Base-by-base conservation (phyloP, 192 early-diverging fungal species). In the Coemansia sp. region DNA sequence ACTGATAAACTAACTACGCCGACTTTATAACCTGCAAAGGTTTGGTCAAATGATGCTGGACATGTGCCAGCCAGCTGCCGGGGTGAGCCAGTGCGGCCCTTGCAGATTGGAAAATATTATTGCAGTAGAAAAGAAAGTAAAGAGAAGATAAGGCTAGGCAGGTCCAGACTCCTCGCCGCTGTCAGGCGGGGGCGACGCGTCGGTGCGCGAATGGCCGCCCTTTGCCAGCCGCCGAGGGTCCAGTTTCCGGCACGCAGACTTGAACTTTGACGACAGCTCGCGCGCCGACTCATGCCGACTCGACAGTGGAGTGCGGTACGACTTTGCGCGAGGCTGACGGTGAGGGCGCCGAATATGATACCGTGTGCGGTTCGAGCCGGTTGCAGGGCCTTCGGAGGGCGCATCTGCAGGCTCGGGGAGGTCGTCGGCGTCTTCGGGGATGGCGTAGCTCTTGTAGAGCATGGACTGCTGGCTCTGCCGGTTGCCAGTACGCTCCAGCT, bases 231-330 rank as follows among this genome's bases (percentile, higher is more conserved):
- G 68, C 50, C 73, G 73, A 5, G 77, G 77, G 37, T 74, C 69
- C 43, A 80, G 77, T 39, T 69, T 70, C 54, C 72, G 71, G 59
- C 72, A 80, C 12, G 77, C 77, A 12, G 71, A 74, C 62, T 80
- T 80, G 57, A 80, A 45, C 49, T 69, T 71, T 5, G 71, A 71
- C 41, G 77, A 74, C 16, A 80, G 58, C 8, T 80, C 77, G 48
- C 72, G 64, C 23, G 69, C 64, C 19, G 64, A 66, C 18, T 53
- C 37, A 20, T 71, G 75, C 29, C 45, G 29, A 32, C 37, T 41
- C 7, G 61, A 18, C 14, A 55, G 39, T 20, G 23, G 58, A 55
- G 61, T 61, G 57, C 63, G 67, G 51, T 78, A 66, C 22, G 64
- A 65, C 59, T 63, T 69, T 57, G 73, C 43, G 2, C 66, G 57